Base-by-base conservation (phyloP, 805 yeast species). In the Lachancea mirantina region DNA sequence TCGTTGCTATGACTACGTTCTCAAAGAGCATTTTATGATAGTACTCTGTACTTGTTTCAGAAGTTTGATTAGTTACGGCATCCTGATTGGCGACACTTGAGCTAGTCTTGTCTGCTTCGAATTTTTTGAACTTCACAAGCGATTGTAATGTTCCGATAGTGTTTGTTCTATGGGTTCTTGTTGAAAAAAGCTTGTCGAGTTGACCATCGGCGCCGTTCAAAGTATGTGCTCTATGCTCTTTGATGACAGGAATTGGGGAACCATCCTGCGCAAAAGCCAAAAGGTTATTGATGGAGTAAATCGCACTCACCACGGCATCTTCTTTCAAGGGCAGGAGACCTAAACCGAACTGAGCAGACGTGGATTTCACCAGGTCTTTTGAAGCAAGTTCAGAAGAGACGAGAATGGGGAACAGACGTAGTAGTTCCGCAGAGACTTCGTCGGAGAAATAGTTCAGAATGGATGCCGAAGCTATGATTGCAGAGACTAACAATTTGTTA, bases 231-330 rank as follows among this genome's bases (percentile, higher is more conserved):
- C 53, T 53, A 23, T 64, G 48, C 25, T 59, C 64, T 34, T 58
- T 57, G 14, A 57, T 36, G 4, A 56, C 59, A 30, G 46, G 54
- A 24, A 38, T 62, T 33, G 50, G 64, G 30, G 50, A 52, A 32
- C 57, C 68, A 42, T 61, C 70, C 39, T 59, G 71, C 10, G 70
- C 77, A 33, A 67, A 72, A 32, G 78, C 72, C 19, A 89, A 59
- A 38, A 82, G 55, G 52, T 92, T 92, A 13, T 83, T 75, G 42
- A 89, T 66, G 0, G 94, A 77, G 58, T 92, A 92, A 32, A 92
- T 76, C 1, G 89, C 72, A 6, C 95, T 78, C 6, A 87, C 83
- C 14, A 82, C 77, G 1, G 84, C 74, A 50, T 87, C 96, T 49
- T 85, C 89, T 13, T 87, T 74, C 33, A 82, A 63, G 6, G 74